Conservation (phyloP, 345 rosid genomes). For the Bruguiera parviflora region DNA sequence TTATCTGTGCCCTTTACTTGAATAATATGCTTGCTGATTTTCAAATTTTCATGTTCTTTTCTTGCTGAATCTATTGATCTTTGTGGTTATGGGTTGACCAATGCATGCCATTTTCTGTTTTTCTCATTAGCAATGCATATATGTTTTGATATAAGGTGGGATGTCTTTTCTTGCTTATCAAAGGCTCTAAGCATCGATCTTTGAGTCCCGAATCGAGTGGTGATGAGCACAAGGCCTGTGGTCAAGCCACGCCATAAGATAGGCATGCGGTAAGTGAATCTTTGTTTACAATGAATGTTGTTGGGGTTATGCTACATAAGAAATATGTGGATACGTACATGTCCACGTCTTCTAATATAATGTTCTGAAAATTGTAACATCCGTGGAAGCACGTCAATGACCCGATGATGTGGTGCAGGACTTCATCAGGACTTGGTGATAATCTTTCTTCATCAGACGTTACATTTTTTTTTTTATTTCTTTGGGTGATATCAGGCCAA, state of each 20-base stretch:
- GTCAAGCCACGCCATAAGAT: slow-evolving; percentile 46
- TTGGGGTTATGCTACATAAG: not conserved
- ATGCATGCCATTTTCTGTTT: not conserved
- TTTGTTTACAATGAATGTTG: not conserved
- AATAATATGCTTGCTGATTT: too few relatives aligned
- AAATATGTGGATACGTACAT: too few relatives aligned
- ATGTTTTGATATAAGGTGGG: slow-evolving; percentile 35
- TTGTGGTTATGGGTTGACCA: not conserved
- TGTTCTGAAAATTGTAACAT: not conserved
- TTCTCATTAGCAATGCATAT: not conserved
- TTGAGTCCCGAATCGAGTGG: slow-evolving; percentile 56
- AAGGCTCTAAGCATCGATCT: slow-evolving; percentile 47
- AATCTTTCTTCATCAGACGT: too few relatives aligned
- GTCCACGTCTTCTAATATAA: too few relatives aligned
- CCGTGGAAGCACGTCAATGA: not conserved
- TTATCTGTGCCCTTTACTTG: too few relatives aligned
- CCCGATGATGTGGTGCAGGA: slow-evolving; percentile 33
- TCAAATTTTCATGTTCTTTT: too few relatives aligned
- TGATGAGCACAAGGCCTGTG: slow-evolving; percentile 39
- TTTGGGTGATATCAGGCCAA: too few relatives aligned
- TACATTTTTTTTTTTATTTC: too few relatives aligned
- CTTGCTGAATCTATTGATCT: not conserved
- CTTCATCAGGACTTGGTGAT: slow-evolving; percentile 69
- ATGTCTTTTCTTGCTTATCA: slow-evolving; percentile 33
- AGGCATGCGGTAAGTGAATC: slow-evolving; percentile 36